Evolutionary conservation across 805 yeast species (phyloP).

Genomic region (Starmerella bombi): DNA sequence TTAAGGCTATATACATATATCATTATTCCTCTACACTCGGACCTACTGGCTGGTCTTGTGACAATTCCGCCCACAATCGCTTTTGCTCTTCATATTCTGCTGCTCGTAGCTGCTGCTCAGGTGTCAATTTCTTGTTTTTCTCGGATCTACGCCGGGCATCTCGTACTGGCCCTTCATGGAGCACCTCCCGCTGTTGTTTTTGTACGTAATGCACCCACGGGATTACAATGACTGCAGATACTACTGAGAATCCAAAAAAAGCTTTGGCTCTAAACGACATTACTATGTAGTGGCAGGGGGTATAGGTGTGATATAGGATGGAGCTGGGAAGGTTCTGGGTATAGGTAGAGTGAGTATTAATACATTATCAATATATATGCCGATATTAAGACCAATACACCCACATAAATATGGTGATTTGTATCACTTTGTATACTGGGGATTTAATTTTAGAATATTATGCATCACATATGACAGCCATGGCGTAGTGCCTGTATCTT

Average conservation of each 20-base stretch:
- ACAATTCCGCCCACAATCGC: constrained; percentile 16
- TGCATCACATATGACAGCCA: too few species aligned
- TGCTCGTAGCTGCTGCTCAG: constrained; percentile 28
- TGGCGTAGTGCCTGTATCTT: too few species aligned
- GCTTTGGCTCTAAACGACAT: constrained; percentile 77
- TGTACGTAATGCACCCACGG: constrained; percentile 65
- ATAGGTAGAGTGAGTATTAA: background rate
- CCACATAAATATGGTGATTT: too few species aligned
- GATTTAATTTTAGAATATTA: too few species aligned
- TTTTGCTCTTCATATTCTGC: constrained; percentile 23
- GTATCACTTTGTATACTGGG: too few species aligned
- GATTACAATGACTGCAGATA: constrained; percentile 46
- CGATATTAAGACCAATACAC: too few species aligned
- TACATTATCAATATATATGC: too few species aligned
- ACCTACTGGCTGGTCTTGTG: constrained; percentile 18
- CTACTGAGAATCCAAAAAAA: constrained; percentile 48
- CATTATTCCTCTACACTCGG: too few species aligned
- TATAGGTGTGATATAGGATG: background rate
- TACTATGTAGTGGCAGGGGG: background rate
- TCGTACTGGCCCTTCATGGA: constrained; percentile 73
- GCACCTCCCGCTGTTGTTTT: constrained; percentile 52
- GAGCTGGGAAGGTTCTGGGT: background rate
- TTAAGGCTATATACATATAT: too few species aligned
- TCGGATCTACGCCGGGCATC: constrained; percentile 55
- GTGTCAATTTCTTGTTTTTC: constrained; percentile 26